These are phyloP conservation scores for Psidium friedrichsthalianum DNA, from an alignment of 345 rosid species.

Conservation along the genomic window DNA sequence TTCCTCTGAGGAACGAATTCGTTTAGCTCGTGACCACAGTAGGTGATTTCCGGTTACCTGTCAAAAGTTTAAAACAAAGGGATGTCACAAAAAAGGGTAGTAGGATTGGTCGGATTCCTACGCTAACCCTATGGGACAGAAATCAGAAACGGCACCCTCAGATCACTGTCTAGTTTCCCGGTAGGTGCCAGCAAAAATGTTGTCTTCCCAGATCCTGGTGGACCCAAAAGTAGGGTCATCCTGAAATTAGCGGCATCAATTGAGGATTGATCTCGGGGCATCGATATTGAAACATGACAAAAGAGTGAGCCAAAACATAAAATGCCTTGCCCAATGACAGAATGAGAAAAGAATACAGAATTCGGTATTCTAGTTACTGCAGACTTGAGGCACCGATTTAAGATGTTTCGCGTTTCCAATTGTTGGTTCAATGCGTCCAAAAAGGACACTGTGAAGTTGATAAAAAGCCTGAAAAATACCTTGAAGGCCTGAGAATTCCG, in stretches of 20 bases:
- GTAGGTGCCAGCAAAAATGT: constrained; percentile 3
- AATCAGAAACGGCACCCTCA: background rate
- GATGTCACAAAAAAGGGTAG: background rate
- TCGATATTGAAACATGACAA: background rate
- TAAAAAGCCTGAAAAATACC: background rate
- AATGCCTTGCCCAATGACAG: background rate
- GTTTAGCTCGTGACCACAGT: constrained; percentile 55
- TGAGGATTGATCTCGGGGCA: background rate
- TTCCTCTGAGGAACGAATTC: constrained; percentile 76
- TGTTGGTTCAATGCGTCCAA: background rate
- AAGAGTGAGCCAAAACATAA: background rate
- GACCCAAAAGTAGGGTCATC: constrained; percentile 7
- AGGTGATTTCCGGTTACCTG: constrained; percentile 61
- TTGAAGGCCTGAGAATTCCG: constrained; percentile 3
- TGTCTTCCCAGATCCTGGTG: constrained; percentile 6
- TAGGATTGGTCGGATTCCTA: background rate
- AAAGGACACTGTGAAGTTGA: background rate
- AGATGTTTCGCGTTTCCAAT: background rate
- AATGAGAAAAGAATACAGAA: background rate
- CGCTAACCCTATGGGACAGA: background rate
- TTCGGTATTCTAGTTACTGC: background rate
- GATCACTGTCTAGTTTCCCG: constrained; percentile 2
- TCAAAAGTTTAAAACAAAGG: background rate
- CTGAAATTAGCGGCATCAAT: background rate
- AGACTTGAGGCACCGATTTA: background rate